Percentiles rank a stretch among this genome's conserved stretches.
Evolutionary conservation across 257 asterid species (phyloP).

Genomic region (Lithospermum erythrorhizon): DNA sequence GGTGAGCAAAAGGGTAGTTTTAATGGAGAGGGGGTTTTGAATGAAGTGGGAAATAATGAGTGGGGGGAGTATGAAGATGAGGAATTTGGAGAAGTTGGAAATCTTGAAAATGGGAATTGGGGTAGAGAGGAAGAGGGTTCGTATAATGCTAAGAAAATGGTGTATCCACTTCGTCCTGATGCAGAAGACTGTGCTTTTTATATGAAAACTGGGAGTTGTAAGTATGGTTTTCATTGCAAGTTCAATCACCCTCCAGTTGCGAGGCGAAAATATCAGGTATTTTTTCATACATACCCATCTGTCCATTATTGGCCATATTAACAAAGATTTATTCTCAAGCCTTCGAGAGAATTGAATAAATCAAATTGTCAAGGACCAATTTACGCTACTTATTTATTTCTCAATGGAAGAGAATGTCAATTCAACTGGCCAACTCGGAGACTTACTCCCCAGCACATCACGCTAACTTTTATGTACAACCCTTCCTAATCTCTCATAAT

Average conservation of each 20-base stretch:
- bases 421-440: too few species aligned
- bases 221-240: constrained; percentile 80
- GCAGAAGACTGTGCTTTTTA: constrained; percentile 78
- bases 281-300: not conserved
- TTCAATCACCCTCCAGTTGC: constrained; percentile 82
- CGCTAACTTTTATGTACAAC: too few species aligned
- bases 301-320: too few species aligned
- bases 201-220: constrained; percentile 68
- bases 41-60: constrained; percentile 4
- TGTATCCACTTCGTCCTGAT: constrained; percentile 74
- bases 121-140: constrained; percentile 7
- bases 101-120: constrained; percentile 8
- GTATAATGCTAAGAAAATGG: constrained; percentile 19
- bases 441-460: too few species aligned
- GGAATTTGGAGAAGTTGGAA: not conserved
- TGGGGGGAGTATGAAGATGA: constrained; percentile 1
- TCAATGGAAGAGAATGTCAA: too few species aligned
- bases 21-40: constrained; percentile 1
- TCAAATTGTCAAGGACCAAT: too few species aligned
- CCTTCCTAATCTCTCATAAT: too few species aligned
- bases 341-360: too few species aligned
- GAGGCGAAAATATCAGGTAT: constrained; percentile 55
- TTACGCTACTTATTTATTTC: too few species aligned
- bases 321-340: too few species aligned
- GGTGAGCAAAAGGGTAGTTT: constrained; percentile 9